Evolutionary conservation across 2,329 filamentous ascomycete species (phyloP).

Genomic region (Lachnellula cervina): DNA sequence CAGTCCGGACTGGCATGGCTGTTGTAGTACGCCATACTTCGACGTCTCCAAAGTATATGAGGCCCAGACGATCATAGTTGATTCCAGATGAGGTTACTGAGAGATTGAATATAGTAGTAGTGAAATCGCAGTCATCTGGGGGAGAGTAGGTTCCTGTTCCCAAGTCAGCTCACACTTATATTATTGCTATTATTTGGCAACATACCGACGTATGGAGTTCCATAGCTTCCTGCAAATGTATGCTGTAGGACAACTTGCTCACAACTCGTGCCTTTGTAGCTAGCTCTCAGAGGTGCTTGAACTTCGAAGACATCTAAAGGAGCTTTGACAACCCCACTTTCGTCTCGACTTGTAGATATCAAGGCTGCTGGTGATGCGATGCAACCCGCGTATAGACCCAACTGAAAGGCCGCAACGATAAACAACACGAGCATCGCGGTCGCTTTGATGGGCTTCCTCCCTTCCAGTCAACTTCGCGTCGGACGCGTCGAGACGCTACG

Average conservation of each 20-base stretch:
- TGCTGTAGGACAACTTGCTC: slow-evolving; percentile 36
- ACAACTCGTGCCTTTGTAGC: slow-evolving; percentile 16
- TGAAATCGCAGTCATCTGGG: slow-evolving; percentile 25
- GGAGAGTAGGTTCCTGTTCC: slow-evolving; percentile 16
- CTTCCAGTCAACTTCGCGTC: neutral
- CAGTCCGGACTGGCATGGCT: slow-evolving; percentile 53
- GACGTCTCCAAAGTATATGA: slow-evolving; percentile 57
- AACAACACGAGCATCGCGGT: neutral
- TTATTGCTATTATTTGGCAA: neutral
- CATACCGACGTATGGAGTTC: slow-evolving; percentile 61
- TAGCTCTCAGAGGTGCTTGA: slow-evolving; percentile 19
- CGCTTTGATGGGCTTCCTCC: neutral
- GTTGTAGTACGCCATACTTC: slow-evolving; percentile 62
- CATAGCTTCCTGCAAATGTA: slow-evolving; percentile 66
- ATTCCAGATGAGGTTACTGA: slow-evolving; percentile 54
- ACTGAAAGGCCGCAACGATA: neutral
- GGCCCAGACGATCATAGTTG: slow-evolving; percentile 57
- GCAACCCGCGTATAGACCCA: neutral
- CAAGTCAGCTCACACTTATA: neutral
- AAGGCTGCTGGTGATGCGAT: neutral
- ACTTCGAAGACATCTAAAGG: slow-evolving; percentile 18
- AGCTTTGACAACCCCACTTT: neutral
- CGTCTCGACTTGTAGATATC: slow-evolving; percentile 40
- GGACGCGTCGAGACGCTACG: neutral
- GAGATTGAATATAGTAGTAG: slow-evolving; percentile 46